Conservation (phyloP, 78 protist genomes). For the Protostelium mycophagum region DNA sequence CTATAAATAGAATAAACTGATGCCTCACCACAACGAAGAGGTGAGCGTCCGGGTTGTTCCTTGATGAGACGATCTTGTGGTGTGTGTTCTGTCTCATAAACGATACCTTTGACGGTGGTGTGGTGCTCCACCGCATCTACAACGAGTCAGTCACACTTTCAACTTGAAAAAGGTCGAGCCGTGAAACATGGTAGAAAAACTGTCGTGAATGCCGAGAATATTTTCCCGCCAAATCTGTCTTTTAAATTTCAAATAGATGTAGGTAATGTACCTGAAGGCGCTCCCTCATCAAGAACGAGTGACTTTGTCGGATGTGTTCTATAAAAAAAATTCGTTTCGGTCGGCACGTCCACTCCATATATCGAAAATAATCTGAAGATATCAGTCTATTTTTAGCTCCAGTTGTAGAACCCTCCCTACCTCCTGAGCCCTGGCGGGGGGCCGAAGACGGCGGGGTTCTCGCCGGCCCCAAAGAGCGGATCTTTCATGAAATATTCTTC, state of each 20-base stretch:
- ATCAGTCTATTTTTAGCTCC: not conserved
- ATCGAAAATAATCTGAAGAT: not conserved
- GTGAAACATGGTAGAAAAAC: no score
- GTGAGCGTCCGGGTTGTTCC: not conserved
- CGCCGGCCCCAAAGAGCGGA: not conserved
- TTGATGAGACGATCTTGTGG: not conserved
- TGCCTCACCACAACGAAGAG: not conserved
- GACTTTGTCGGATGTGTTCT: not conserved
- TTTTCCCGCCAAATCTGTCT: no score
- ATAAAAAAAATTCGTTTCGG: not conserved
- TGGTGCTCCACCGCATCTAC: not conserved
- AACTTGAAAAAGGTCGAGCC: no score
- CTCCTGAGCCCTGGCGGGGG: not conserved
- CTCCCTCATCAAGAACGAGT: not conserved
- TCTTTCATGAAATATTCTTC: not conserved
- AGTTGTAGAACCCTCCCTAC: not conserved
- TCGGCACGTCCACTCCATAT: not conserved
- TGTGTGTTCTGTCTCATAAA: not conserved
- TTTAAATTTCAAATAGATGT: not conserved
- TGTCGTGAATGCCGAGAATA: no score
- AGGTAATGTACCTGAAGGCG: not conserved
- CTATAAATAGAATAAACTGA: not conserved
- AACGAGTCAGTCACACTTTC: no score
- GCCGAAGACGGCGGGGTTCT: not conserved
- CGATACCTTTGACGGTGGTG: not conserved